Percentiles rank a stretch among this genome's conserved stretches.
Evolutionary conservation across 2,329 filamentous ascomycete genomes (phyloP).

Genomic region (Penicillium sclerotiorum): DNA sequence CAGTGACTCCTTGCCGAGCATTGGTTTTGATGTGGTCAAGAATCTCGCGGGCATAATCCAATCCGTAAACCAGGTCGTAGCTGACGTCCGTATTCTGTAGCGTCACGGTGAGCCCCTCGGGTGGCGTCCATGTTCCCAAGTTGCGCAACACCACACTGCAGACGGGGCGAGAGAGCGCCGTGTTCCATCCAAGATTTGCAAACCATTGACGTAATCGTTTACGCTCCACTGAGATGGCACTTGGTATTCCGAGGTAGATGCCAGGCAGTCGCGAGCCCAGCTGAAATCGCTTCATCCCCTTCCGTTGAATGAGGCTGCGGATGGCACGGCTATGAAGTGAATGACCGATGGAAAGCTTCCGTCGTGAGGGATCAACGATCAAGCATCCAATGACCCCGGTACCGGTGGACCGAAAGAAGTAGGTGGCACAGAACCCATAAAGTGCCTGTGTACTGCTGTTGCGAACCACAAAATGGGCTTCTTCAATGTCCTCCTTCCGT

Average conservation of each 20-base stretch:
- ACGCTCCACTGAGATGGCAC: slow-evolving; percentile 61
- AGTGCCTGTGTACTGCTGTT: slow-evolving; percentile 90
- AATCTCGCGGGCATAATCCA: slow-evolving; percentile 73
- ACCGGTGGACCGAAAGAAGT: slow-evolving; percentile 69
- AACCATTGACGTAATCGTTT: slow-evolving; percentile 77
- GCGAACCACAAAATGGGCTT: slow-evolving; percentile 86
- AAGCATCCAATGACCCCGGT: slow-evolving; percentile 79
- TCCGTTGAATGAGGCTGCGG: slow-evolving; percentile 70
- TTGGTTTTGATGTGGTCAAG: slow-evolving; percentile 73
- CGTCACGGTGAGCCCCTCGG: slow-evolving; percentile 73
- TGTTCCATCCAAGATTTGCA: slow-evolving; percentile 86
- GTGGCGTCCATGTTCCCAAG: slow-evolving; percentile 71
- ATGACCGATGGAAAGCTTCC: slow-evolving; percentile 86
- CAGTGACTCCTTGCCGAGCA: slow-evolving; percentile 74
- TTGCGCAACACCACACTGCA: slow-evolving; percentile 75
- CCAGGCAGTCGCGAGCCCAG: slow-evolving; percentile 79
- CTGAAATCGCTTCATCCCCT: slow-evolving; percentile 76
- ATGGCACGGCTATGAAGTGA: slow-evolving; percentile 86
- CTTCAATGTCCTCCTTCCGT: slow-evolving; percentile 69
- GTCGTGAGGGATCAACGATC: slow-evolving; percentile 84
- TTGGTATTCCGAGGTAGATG: slow-evolving; percentile 84
- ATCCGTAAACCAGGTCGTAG: slow-evolving; percentile 81
- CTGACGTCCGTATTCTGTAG: slow-evolving; percentile 72
- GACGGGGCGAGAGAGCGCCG: slow-evolving; percentile 62
- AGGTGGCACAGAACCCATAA: slow-evolving; percentile 91